phyloP scores from a whole-genome alignment of 2,329 filamentous ascomycete species.

The Truncatella angustata region DNA sequence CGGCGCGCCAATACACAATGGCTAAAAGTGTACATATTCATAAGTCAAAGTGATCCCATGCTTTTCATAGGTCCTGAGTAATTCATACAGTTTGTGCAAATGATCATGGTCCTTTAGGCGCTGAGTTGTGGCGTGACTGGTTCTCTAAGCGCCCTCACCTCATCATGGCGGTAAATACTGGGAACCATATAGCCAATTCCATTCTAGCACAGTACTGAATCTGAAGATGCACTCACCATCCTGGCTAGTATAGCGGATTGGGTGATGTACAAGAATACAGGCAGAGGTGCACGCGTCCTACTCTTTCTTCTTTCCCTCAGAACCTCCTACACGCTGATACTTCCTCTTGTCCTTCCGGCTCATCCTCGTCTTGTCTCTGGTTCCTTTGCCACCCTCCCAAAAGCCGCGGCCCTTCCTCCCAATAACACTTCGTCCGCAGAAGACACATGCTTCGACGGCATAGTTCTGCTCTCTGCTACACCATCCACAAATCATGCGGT shows the following conservation, averaged over 20 bases:
- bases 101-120: background rate
- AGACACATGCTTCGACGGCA: conserved; percentile 69
- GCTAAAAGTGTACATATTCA: background rate
- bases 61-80: too few relatives aligned
- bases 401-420: conserved; percentile 67
- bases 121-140: background rate
- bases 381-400: conserved; percentile 85
- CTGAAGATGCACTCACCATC: too few relatives aligned
- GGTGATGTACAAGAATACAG: too few relatives aligned
- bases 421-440: conserved; percentile 70
- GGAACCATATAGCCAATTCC: too few relatives aligned
- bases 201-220: too few relatives aligned
- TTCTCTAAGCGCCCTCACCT: background rate
- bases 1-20: background rate
- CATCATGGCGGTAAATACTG: background rate
- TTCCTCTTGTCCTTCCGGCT: conserved; percentile 75
- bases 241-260: too few relatives aligned
- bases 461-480: conserved; percentile 82
- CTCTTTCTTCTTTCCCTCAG: conserved; percentile 34
- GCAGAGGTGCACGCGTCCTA: conserved; percentile 6
- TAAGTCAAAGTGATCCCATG: too few relatives aligned
- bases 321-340: conserved; percentile 58
- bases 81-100: conserved; percentile 7
- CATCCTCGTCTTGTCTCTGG: conserved; percentile 70
- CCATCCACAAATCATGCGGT: conserved; percentile 78